Evolutionary conservation across 106 monocot species (phyloP).

Genomic region (Platanthera guangdongensis): DNA sequence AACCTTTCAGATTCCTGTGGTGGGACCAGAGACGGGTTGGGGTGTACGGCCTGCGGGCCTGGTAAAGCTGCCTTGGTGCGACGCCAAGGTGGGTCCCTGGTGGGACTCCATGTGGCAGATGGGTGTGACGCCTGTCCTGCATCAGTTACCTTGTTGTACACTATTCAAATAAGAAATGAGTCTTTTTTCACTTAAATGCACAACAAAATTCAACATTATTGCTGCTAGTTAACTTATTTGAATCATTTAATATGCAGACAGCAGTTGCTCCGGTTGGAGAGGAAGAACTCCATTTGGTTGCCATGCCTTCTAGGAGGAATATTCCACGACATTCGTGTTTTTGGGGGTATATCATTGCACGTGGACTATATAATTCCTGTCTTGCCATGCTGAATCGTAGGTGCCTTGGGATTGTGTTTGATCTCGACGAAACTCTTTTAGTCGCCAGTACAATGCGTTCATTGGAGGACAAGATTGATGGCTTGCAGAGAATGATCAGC

Average conservation of each 20-base stretch:
- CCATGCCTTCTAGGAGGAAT: conserved; percentile 65
- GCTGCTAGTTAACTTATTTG: not conserved
- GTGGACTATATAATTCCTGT: conserved; percentile 69
- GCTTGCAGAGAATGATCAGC: conserved; percentile 64
- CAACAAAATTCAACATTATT: not conserved
- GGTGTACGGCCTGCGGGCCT: too few species aligned
- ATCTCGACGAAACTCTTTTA: conserved; percentile 95
- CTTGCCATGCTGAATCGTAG: conserved; percentile 78
- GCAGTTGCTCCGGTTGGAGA: conserved; percentile 73
- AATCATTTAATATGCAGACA: conserved; percentile 46
- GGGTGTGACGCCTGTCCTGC: too few species aligned
- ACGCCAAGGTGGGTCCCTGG: too few species aligned
- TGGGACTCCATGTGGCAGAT: too few species aligned
- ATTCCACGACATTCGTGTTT: conserved; percentile 49
- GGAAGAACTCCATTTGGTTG: conserved; percentile 89
- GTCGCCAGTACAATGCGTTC: conserved; percentile 95
- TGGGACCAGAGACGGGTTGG: too few species aligned
- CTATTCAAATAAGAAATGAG: not conserved
- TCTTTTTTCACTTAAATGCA: not conserved
- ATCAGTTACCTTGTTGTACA: not conserved
- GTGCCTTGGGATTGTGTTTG: conserved; percentile 97
- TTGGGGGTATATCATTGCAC: conserved; percentile 66
- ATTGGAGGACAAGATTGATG: conserved; percentile 90
- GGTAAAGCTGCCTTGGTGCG: too few species aligned
- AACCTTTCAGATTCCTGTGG: too few species aligned